phyloP scores from a whole-genome alignment of 108 stramenopile genomes.

The Parmales sp. region DNA sequence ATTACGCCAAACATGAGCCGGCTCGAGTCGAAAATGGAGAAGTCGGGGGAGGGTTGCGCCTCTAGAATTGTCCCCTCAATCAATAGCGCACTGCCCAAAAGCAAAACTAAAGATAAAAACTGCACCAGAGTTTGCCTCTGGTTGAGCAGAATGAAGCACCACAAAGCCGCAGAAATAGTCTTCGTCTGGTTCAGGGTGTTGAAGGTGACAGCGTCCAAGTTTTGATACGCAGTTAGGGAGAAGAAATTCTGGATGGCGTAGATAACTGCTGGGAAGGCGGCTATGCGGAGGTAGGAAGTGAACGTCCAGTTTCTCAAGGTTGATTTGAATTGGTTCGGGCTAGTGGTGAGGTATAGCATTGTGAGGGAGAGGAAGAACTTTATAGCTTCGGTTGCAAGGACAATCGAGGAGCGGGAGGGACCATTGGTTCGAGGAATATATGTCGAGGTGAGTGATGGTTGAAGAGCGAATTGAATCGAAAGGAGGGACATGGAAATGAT shows the following conservation, averaged over 20 bases:
- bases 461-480: slow-evolving; percentile 79
- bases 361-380: slow-evolving; percentile 47
- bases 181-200: slow-evolving; percentile 95
- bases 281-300: slow-evolving; percentile 48
- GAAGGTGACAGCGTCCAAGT: slow-evolving; percentile 82
- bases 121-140: slow-evolving; percentile 63
- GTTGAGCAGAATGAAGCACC: slow-evolving; percentile 80
- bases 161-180: slow-evolving; percentile 81
- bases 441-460: slow-evolving; percentile 63
- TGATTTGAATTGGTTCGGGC: not conserved
- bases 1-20: slow-evolving; percentile 64
- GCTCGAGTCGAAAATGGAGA: slow-evolving; percentile 17
- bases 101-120: slow-evolving; percentile 64
- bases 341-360: slow-evolving; percentile 10
- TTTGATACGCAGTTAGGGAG: slow-evolving; percentile 72
- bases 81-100: slow-evolving; percentile 63
- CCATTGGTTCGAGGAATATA: slow-evolving; percentile 46
- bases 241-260: slow-evolving; percentile 86
- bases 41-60: no score
- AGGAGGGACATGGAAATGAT: slow-evolving; percentile 57
- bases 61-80: slow-evolving; percentile 45
- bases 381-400: slow-evolving; percentile 56
- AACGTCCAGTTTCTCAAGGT: slow-evolving; percentile 17
- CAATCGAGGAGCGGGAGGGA: slow-evolving; percentile 60
- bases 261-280: slow-evolving; percentile 69